Conservation (phyloP, 2,329 filamentous ascomycete genomes). For the Cryphonectria nitschkei region DNA sequence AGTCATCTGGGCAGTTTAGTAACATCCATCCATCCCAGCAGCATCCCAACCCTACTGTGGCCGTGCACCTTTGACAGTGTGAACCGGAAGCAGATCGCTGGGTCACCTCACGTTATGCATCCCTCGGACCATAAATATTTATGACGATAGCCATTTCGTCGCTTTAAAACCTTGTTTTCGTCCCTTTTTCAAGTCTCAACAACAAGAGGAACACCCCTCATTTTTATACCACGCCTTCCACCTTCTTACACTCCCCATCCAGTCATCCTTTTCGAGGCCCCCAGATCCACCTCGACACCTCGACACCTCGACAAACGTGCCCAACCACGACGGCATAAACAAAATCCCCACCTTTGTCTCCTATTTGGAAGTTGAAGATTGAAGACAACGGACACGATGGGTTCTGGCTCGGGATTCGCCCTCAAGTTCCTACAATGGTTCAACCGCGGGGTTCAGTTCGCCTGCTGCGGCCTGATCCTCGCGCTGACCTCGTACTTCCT, state of each 20-base stretch:
- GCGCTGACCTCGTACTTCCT: slow-evolving; percentile 87
- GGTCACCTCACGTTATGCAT: slow-evolving; percentile 3
- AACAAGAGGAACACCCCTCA: background rate
- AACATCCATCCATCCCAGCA: background rate
- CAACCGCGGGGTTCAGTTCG: slow-evolving; percentile 74
- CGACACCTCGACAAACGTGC: background rate
- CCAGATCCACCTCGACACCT: background rate
- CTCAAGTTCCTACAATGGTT: slow-evolving; percentile 72
- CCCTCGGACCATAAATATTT: background rate
- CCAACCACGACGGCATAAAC: background rate
- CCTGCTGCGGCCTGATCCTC: slow-evolving; percentile 73
- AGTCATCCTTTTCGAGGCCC: background rate
- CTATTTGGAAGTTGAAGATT: background rate
- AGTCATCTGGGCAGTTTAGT: background rate
- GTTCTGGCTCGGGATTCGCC: slow-evolving; percentile 57
- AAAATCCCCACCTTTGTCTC: background rate
- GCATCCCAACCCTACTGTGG: background rate
- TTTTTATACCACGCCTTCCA: background rate
- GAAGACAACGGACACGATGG: slow-evolving; percentile 49
- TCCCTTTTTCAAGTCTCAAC: background rate
- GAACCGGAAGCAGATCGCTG: slow-evolving; percentile 8
- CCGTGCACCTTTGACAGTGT: background rate
- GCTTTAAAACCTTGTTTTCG: slow-evolving; percentile 5
- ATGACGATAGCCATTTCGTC: background rate
- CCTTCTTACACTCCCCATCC: background rate